A percentile compares a stretch with the other conserved stretches of the same genome.
These are phyloP conservation scores for Kuraishia ogatae DNA, from an alignment of 805 yeast species.

Conservation along the genomic window DNA sequence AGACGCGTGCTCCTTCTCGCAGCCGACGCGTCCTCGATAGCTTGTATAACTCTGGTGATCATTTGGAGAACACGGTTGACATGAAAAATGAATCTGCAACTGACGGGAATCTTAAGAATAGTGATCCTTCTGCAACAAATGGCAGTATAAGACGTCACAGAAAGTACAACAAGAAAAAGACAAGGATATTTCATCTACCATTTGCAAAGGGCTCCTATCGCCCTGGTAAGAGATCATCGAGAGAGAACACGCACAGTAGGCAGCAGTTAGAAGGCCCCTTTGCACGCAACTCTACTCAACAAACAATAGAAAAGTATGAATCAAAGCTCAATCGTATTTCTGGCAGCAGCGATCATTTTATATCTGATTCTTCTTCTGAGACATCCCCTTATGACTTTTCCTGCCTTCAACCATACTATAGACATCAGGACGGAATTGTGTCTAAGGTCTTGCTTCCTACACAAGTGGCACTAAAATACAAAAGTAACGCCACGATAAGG, in stretches of 20 bases:
- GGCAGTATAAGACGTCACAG: not conserved
- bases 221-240: too few species aligned
- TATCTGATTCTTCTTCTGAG: constrained; percentile 8
- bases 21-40: not conserved
- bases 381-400: constrained; percentile 5
- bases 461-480: not conserved
- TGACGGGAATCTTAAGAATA: too few species aligned
- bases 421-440: not conserved
- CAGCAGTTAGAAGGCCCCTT: not conserved
- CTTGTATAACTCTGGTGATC: not conserved
- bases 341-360: not conserved
- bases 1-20: not conserved
- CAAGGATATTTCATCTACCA: not conserved
- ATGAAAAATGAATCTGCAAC: not conserved
- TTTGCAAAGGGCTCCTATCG: not conserved
- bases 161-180: not conserved
- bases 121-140: not conserved
- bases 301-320: not conserved
- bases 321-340: not conserved
- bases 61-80: not conserved
- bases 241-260: not conserved
- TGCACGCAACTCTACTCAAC: not conserved
- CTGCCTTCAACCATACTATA: constrained; percentile 6
- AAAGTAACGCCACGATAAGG: not conserved
- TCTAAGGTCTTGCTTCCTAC: not conserved